Conservation (phyloP, 768 basidiomycete species). For the Zangia roseola region DNA sequence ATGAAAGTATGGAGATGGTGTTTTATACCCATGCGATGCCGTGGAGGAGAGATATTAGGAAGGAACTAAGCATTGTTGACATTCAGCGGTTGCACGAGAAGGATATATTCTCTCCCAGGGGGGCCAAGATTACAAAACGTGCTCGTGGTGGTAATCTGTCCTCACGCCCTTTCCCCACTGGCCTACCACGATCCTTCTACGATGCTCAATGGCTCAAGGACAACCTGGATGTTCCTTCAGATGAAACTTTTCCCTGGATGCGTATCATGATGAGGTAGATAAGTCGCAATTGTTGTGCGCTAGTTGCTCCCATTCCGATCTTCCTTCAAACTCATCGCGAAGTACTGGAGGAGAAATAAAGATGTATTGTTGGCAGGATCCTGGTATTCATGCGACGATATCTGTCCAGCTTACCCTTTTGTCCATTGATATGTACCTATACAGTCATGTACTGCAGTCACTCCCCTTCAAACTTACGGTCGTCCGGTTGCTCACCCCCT, state of each 20-base stretch:
- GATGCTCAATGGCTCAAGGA: neutral
- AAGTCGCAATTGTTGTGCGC: too few relatives aligned
- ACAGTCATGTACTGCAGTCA: too few relatives aligned
- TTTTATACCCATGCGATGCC: neutral
- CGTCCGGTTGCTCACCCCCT: too few relatives aligned
- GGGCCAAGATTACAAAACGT: neutral
- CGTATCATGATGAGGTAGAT: neutral
- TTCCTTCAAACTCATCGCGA: too few relatives aligned
- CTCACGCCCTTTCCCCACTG: neutral
- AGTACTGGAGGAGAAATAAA: too few relatives aligned
- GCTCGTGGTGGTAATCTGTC: neutral
- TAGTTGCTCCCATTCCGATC: too few relatives aligned
- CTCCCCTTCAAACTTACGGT: too few relatives aligned
- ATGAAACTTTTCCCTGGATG: neutral
- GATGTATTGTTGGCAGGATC: too few relatives aligned
- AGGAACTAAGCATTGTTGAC: conserved; percentile 6
- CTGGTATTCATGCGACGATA: too few relatives aligned
- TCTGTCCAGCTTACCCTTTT: too few relatives aligned
- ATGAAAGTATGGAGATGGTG: neutral
- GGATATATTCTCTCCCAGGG: neutral
- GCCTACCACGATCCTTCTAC: neutral
- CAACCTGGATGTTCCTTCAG: neutral
- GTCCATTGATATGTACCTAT: too few relatives aligned
- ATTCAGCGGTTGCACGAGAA: neutral
- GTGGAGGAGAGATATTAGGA: conserved; percentile 3